Evolutionary conservation across 345 rosid genomes (phyloP).

Genomic region (Gossypium sturtianum): DNA sequence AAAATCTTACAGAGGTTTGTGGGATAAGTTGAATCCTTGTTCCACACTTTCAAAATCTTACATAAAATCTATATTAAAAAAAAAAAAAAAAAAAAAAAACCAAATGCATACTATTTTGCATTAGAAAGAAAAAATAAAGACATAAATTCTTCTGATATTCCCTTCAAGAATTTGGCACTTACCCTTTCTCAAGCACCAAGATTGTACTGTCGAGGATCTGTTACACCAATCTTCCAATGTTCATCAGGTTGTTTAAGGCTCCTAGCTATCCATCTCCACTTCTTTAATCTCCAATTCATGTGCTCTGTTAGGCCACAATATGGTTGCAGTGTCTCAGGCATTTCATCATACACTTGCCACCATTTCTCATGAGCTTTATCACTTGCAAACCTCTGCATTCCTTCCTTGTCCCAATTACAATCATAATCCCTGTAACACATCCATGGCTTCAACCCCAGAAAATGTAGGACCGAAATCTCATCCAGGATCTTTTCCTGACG

Average conservation of each 20-base stretch:
- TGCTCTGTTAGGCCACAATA: constrained; percentile 46
- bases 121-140: background rate
- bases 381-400: constrained; percentile 42
- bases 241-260: constrained; percentile 29
- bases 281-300: constrained; percentile 39
- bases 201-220: constrained; percentile 47
- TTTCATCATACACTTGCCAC: constrained; percentile 66
- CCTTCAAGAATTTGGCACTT: background rate
- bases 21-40: background rate
- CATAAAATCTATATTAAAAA: background rate
- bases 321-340: constrained; percentile 45
- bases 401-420: constrained; percentile 69
- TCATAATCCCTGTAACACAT: constrained; percentile 82
- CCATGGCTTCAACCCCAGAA: constrained; percentile 89
- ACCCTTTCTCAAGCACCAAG: constrained; percentile 10
- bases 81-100: background rate
- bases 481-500: background rate
- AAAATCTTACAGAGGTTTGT: background rate
- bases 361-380: constrained; percentile 52
- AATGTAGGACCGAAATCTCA: constrained; percentile 44
- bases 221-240: constrained; percentile 59
- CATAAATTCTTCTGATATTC: background rate
- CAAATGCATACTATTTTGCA: background rate
- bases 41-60: background rate
- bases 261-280: constrained; percentile 53